These are phyloP conservation scores for Globisporangium canariense DNA, from an alignment of 352 stramenopile genomes.

Conservation along the genomic window DNA sequence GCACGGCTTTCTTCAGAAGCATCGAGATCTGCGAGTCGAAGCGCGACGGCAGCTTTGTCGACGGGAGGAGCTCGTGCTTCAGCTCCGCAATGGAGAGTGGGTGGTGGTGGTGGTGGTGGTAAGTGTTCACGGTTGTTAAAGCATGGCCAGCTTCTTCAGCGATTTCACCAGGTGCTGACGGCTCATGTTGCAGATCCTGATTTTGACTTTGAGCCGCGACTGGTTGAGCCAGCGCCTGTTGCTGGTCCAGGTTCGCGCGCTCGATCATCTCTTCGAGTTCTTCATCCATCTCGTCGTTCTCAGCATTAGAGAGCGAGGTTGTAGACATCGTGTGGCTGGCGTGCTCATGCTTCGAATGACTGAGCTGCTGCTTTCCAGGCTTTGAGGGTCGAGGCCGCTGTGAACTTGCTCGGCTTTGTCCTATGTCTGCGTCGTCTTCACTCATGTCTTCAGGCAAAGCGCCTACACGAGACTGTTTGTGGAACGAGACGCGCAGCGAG, in stretches of 20 bases:
- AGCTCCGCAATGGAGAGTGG: constrained; percentile 14
- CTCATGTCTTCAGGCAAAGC: neutral
- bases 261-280: constrained; percentile 77
- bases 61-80: constrained; percentile 34
- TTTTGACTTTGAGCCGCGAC: neutral
- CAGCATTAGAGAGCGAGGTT: constrained; percentile 29
- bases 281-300: constrained; percentile 67
- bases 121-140: neutral
- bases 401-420: neutral
- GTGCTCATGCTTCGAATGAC: constrained; percentile 5
- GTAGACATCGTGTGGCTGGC: constrained; percentile 24
- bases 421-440: neutral
- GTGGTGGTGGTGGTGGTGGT: neutral
- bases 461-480: constrained; percentile 20
- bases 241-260: constrained; percentile 27
- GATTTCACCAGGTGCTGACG: neutral
- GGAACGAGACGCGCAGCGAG: constrained; percentile 42
- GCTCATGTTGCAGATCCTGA: neutral
- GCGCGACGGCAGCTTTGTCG: constrained; percentile 21
- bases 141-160: neutral
- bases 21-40: constrained; percentile 42
- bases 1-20: constrained; percentile 44
- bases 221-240: neutral
- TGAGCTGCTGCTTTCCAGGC: neutral
- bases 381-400: neutral